phyloP scores from a whole-genome alignment of 192 early-diverging fungal species.

The Podila epicladia region DNA sequence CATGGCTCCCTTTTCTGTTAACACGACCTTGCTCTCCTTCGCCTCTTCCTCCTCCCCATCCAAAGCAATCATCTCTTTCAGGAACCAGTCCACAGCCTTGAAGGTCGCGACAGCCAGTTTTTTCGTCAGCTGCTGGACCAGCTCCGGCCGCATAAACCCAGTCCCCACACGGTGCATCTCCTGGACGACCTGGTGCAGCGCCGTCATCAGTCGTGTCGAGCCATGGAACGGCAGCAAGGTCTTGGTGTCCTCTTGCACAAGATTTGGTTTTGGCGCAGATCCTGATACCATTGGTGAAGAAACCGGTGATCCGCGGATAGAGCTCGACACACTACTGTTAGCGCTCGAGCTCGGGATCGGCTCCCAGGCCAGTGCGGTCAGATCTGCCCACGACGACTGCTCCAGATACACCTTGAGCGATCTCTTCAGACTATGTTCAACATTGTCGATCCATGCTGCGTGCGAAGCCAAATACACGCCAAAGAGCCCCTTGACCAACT shows the following conservation, averaged over 20 bases:
- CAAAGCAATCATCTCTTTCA: background rate
- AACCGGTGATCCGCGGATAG: background rate
- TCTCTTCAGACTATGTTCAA: constrained; percentile 20
- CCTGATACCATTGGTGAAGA: background rate
- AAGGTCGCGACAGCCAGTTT: constrained; percentile 10
- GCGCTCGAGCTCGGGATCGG: constrained; percentile 28
- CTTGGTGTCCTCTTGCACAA: constrained; percentile 13
- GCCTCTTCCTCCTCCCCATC: background rate
- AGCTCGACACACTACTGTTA: constrained; percentile 8
- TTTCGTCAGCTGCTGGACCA: constrained; percentile 15
- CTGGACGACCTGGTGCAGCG: constrained; percentile 34
- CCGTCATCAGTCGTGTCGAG: constrained; percentile 26
- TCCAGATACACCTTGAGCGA: constrained; percentile 32
- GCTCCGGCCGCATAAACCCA: constrained; percentile 36
- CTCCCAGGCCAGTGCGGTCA: constrained; percentile 59
- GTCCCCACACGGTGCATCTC: constrained; percentile 45
- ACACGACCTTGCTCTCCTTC: background rate
- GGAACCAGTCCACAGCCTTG: constrained; percentile 14
- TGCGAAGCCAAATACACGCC: constrained; percentile 54
- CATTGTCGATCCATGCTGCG: constrained; percentile 52
- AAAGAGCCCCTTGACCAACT: constrained; percentile 35
- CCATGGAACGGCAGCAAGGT: constrained; percentile 37
- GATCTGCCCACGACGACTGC: constrained; percentile 51
- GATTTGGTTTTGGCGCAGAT: background rate
- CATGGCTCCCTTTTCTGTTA: constrained; percentile 64